These are phyloP conservation scores for Aphanomyces stellatus DNA, from an alignment of 352 stramenopile genomes.

Conservation along the genomic window DNA sequence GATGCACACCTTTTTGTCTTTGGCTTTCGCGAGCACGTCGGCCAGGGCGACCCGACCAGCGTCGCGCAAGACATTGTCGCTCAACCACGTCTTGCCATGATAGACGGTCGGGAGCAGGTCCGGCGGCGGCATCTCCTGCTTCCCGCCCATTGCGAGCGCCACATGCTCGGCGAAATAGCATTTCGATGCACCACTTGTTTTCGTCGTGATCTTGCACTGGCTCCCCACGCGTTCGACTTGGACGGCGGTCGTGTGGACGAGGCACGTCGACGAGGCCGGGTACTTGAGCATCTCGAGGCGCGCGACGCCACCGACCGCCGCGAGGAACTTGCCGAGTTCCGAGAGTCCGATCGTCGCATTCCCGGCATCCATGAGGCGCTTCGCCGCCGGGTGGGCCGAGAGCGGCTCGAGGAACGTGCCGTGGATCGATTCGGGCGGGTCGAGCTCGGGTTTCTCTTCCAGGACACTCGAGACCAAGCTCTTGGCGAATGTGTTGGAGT, in stretches of 20 bases:
- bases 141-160: constrained; percentile 55
- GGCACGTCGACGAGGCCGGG: constrained; percentile 31
- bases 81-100: constrained; percentile 51
- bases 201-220: constrained; percentile 12
- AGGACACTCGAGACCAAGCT: constrained; percentile 62
- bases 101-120: constrained; percentile 29
- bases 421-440: constrained; percentile 64
- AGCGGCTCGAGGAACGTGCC: constrained; percentile 61
- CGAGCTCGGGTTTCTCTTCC: constrained; percentile 66
- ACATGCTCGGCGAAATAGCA: constrained; percentile 48
- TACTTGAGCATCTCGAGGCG: constrained; percentile 40
- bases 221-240: constrained; percentile 27
- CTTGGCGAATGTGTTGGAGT: constrained; percentile 79
- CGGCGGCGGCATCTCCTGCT: constrained; percentile 35
- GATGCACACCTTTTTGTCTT: constrained; percentile 60
- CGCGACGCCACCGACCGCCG: constrained; percentile 35
- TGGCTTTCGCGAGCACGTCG: constrained; percentile 33
- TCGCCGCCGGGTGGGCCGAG: constrained; percentile 38
- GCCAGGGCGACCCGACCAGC: constrained; percentile 48
- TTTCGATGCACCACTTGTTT: neutral
- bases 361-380: constrained; percentile 47
- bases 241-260: constrained; percentile 42
- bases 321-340: constrained; percentile 60
- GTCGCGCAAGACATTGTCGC: constrained; percentile 52
- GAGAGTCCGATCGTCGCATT: constrained; percentile 39